phyloP scores from a whole-genome alignment of 2,329 filamentous ascomycete genomes.

The Pseudopithomyces maydicus region DNA sequence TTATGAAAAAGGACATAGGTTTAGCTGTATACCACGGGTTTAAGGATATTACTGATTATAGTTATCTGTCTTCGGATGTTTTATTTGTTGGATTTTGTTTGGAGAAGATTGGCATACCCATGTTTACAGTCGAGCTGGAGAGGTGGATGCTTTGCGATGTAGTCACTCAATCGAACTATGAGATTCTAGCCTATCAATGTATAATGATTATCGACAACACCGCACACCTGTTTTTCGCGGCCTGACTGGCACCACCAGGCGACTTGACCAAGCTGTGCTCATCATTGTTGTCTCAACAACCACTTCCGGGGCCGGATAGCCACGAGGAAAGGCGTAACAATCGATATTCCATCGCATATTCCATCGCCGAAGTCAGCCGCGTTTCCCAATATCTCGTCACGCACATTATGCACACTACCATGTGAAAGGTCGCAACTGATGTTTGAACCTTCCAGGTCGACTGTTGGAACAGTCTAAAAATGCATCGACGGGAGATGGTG shows the following conservation, averaged over 20 bases:
- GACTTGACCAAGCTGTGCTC: background rate
- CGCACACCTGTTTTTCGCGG: background rate
- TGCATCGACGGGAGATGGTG: background rate
- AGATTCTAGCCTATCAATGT: conserved; percentile 2
- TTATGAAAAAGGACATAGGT: background rate
- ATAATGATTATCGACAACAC: conserved; percentile 3
- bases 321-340: no score
- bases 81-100: background rate
- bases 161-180: background rate
- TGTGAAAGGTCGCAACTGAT: background rate
- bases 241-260: background rate
- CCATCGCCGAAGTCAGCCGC: no score
- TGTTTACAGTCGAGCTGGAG: background rate
- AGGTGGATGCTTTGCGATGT: background rate
- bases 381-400: no score
- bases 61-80: background rate
- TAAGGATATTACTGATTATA: background rate
- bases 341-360: no score
- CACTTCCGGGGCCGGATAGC: no score
- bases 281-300: no score
- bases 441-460: background rate
- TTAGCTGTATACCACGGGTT: background rate
- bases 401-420: no score
- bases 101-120: background rate
- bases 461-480: background rate